These are phyloP conservation scores for Aspergillus pseudotamarii DNA, from an alignment of 2,329 filamentous ascomycete genomes.

Conservation along the genomic window DNA sequence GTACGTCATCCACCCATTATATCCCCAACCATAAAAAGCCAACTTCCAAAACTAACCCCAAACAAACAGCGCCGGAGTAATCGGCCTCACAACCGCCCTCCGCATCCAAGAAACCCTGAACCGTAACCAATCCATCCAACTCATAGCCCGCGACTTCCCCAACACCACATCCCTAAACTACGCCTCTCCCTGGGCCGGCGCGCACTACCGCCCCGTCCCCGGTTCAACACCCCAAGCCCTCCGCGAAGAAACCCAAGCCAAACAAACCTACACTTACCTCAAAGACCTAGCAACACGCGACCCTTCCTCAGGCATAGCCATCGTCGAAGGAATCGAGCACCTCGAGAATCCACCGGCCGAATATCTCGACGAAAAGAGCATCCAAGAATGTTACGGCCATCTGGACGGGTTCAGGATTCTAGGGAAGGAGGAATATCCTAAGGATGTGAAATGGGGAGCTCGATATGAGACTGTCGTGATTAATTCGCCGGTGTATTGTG, in stretches of 20 bases:
- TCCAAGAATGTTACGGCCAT: constrained; percentile 33
- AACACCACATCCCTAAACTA: constrained; percentile 46
- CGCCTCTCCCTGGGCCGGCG: constrained; percentile 51
- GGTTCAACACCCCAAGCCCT: constrained; percentile 38
- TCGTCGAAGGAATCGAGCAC: constrained; percentile 45
- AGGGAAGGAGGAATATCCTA: constrained; percentile 31
- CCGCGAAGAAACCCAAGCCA: constrained; percentile 41
- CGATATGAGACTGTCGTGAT: constrained; percentile 46
- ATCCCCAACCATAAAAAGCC: too few species aligned
- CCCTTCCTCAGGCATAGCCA: constrained; percentile 41
- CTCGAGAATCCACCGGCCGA: constrained; percentile 43
- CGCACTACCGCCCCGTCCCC: constrained; percentile 51
- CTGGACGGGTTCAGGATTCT: constrained; percentile 41
- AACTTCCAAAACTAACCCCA: constrained; percentile 9
- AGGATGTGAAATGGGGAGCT: constrained; percentile 44
- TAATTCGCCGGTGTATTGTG: constrained; percentile 49
- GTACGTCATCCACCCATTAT: constrained; percentile 20
- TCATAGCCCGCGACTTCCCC: constrained; percentile 47
- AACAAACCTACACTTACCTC: constrained; percentile 43
- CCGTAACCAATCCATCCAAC: constrained; percentile 35
- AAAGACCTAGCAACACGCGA: constrained; percentile 36
- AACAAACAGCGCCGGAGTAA: constrained; percentile 40
- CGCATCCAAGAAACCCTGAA: constrained; percentile 33
- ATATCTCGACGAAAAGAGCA: constrained; percentile 33
- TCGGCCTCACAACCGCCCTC: constrained; percentile 43